These are phyloP conservation scores for Lanzia echinophila DNA, from an alignment of 2,329 filamentous ascomycete species.

Conservation along the genomic window DNA sequence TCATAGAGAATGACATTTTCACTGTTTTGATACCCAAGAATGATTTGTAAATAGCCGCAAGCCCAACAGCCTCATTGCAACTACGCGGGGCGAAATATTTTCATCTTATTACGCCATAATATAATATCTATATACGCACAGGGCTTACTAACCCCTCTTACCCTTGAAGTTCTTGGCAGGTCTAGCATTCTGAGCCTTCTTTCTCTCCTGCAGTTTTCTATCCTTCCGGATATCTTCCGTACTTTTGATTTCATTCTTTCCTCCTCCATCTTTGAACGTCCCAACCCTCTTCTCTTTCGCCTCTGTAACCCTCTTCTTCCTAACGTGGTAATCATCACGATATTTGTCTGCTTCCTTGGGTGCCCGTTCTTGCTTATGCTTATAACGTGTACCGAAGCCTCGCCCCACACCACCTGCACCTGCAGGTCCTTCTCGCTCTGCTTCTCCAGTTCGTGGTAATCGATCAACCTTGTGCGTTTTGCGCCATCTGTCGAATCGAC, in stretches of 20 bases:
- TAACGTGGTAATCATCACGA: constrained; percentile 81
- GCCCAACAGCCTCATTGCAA: background rate
- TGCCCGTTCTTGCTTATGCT: constrained; percentile 79
- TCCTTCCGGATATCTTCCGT: constrained; percentile 80
- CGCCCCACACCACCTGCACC: constrained; percentile 30
- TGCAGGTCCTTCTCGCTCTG: constrained; percentile 47
- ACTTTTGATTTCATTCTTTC: constrained; percentile 73
- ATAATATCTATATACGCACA: constrained; percentile 12
- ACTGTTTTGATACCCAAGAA: background rate
- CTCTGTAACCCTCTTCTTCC: constrained; percentile 83
- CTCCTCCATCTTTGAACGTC: constrained; percentile 63
- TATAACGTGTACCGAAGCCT: constrained; percentile 55
- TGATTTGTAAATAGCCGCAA: background rate
- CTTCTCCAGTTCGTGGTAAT: constrained; percentile 76
- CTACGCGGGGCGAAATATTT: background rate
- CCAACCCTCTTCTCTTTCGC: constrained; percentile 79
- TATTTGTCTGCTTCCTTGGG: constrained; percentile 92
- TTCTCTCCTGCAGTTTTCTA: constrained; percentile 68
- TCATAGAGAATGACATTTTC: background rate
- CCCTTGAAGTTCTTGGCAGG: constrained; percentile 53
- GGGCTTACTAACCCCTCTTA: constrained; percentile 8
- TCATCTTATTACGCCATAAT: constrained; percentile 6
- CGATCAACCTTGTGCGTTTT: constrained; percentile 74
- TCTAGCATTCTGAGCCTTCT: constrained; percentile 81
- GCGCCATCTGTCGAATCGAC: constrained; percentile 89